A percentile compares a stretch with the other conserved stretches of the same genome.
These are phyloP conservation scores for Zygoascus meyerae DNA, from an alignment of 1,139 yeast species.

Conservation along the genomic window DNA sequence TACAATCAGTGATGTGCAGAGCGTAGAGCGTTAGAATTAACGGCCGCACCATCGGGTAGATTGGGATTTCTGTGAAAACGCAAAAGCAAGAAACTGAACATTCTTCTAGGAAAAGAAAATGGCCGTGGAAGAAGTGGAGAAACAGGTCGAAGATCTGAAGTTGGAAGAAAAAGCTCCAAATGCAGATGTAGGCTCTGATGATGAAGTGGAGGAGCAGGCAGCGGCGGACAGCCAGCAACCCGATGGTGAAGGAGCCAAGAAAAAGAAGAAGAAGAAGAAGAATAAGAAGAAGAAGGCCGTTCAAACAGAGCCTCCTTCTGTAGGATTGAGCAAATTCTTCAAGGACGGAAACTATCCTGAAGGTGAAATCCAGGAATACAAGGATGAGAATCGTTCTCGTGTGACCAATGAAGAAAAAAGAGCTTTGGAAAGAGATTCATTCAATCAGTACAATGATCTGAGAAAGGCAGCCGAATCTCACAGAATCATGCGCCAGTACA, in stretches of 20 bases:
- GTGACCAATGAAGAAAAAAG: conserved; percentile 84
- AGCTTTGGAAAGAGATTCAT: conserved; percentile 63
- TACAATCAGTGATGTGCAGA: too few species aligned
- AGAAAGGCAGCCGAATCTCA: conserved; percentile 96
- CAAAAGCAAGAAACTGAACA: not conserved
- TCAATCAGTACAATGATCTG: conserved; percentile 72
- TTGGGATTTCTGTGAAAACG: not conserved
- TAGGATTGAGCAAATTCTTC: conserved; percentile 53
- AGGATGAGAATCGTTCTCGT: conserved; percentile 66
- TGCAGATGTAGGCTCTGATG: conserved; percentile 4
- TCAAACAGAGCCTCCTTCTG: conserved; percentile 48
- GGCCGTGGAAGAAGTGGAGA: conserved; percentile 13
- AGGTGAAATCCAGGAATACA: conserved; percentile 53
- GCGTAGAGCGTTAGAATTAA: too few species aligned
- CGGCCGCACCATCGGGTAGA: not conserved
- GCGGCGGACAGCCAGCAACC: conserved; percentile 18
- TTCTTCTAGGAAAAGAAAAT: conserved; percentile 5
- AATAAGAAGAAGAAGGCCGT: conserved; percentile 26
- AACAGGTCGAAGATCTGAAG: conserved; percentile 16
- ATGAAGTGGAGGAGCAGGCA: conserved; percentile 19
- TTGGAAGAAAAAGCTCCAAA: conserved; percentile 2
- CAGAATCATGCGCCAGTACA: conserved; percentile 79
- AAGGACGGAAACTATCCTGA: conserved; percentile 77
- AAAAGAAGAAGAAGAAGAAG: conserved; percentile 46
- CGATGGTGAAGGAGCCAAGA: conserved; percentile 32